Base-by-base conservation (phyloP, 306 rosid genomes). In the Quercus variabilis region DNA sequence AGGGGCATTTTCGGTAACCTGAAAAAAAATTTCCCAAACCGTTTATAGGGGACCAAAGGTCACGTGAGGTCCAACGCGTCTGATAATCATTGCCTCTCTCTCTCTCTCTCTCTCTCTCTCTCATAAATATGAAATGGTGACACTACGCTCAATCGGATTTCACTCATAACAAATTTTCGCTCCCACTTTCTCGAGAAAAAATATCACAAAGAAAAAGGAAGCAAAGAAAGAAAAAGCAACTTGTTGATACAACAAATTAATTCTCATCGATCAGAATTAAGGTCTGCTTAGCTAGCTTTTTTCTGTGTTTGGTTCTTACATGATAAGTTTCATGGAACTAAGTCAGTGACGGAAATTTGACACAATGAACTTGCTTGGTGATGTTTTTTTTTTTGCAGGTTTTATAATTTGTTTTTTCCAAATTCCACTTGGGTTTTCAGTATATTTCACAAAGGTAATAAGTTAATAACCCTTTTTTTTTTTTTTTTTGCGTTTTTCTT, bases 41-140 rank as follows among this genome's bases (percentile, higher is more conserved):
- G 25, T 20, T 62, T 62, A 46, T 18, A 65, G 51, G 38, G 38
- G 69, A 13, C 69, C 38, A 59, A 14, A 13, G 72, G 51, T 58
- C 88, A 81, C 88, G 85, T 85, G 88, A 81, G 77, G 1, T 28
- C 43, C 76, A 59, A 43, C 74, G 31, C 73, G 75, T 49, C 76
- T 38, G 35, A 60, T 73, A 69, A 79, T 59, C 25, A 79, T 79
- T 76, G 25, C 21, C 25, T 43, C 14, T 5, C 63, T 18, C 43
- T 55, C 84, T 5, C 30, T 28, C 55, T 19, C 21, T 20, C 5
- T 0, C 60, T 5, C 30, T 28, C 55, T 19, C 21, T 20, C 5
- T 0, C 60, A 41, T 41, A 41, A 2, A 41, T 52, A 26, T 30
- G 63, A 14, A 52, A 60, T 71, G 54, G 55, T 35, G 54, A 14